Evolutionary conservation across 768 basidiomycete genomes (phyloP).

Genomic region (Dentipellis fragilis): DNA sequence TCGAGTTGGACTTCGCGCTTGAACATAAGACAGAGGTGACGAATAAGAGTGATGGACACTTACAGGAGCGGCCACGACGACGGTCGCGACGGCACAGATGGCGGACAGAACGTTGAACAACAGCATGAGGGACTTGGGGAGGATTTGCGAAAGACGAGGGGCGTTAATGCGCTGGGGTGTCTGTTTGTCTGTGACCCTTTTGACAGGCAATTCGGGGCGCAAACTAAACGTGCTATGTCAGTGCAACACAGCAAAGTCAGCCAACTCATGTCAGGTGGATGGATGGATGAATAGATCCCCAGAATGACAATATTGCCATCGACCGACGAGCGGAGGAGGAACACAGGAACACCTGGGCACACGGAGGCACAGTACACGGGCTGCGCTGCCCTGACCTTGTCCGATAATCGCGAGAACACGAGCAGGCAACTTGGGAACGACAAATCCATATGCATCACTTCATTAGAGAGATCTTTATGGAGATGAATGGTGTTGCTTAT

Average conservation of each 20-base stretch:
- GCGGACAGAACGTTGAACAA: neutral
- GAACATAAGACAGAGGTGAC: too few species aligned
- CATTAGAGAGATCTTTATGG: too few species aligned
- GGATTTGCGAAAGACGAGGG: too few species aligned
- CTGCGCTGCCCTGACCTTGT: neutral
- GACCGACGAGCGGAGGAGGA: neutral
- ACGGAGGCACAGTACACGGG: neutral
- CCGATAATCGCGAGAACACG: neutral
- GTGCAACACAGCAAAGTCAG: neutral
- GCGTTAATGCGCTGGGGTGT: too few species aligned
- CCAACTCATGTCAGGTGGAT: neutral
- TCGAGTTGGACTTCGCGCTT: neutral
- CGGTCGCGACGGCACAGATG: neutral
- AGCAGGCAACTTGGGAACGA: neutral
- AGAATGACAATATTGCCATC: neutral
- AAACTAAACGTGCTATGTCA: too few species aligned
- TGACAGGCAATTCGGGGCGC: too few species aligned
- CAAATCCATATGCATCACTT: too few species aligned
- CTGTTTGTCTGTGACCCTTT: too few species aligned
- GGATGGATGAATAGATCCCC: neutral
- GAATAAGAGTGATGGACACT: too few species aligned
- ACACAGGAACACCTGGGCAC: neutral
- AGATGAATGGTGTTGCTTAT: too few species aligned
- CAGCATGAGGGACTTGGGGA: neutral
- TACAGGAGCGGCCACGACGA: neutral